Percentiles rank a stretch among this genome's conserved stretches.
Evolutionary conservation across 306 rosid genomes (phyloP).

Genomic region (Psophocarpus tetragonolobus): DNA sequence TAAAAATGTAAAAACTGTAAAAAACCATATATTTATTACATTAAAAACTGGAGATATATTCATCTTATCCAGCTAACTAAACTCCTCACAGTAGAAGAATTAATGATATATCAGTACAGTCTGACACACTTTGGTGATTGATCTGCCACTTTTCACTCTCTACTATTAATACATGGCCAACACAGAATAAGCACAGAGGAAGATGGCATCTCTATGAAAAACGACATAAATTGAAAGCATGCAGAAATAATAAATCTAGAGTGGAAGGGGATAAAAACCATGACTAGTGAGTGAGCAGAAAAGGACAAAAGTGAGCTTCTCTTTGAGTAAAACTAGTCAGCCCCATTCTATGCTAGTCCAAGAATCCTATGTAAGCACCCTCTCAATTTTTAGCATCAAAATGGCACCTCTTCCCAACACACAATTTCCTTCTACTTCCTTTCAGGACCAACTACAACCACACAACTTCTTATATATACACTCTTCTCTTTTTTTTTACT

Average conservation of each 20-base stretch:
- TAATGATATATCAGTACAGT: conserved; percentile 12
- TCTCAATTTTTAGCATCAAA: not conserved
- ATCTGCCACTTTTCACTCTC: conserved; percentile 9
- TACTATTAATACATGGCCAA: not conserved
- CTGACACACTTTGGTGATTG: conserved; percentile 28
- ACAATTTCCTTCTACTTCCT: too few species aligned
- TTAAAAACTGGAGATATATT: too few species aligned
- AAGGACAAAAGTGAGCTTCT: conserved; percentile 34
- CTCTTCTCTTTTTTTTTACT: too few species aligned
- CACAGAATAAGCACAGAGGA: not conserved
- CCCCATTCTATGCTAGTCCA: not conserved
- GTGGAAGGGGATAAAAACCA: conserved; percentile 33
- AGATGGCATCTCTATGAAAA: conserved; percentile 19
- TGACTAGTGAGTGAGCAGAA: conserved; percentile 34
- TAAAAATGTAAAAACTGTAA: too few species aligned
- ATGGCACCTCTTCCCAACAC: not conserved
- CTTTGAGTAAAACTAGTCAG: conserved; percentile 11
- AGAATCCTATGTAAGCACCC: conserved; percentile 51
- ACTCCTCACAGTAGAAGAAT: conserved; percentile 21
- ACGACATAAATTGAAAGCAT: not conserved
- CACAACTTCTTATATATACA: too few species aligned
- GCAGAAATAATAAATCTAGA: not conserved
- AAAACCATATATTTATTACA: too few species aligned
- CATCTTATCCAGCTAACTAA: not conserved
- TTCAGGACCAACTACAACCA: too few species aligned